A percentile compares a stretch with the other conserved stretches of the same genome.
phyloP scores from a whole-genome alignment of 768 basidiomycete species.

The Leccinum rimulosum region DNA sequence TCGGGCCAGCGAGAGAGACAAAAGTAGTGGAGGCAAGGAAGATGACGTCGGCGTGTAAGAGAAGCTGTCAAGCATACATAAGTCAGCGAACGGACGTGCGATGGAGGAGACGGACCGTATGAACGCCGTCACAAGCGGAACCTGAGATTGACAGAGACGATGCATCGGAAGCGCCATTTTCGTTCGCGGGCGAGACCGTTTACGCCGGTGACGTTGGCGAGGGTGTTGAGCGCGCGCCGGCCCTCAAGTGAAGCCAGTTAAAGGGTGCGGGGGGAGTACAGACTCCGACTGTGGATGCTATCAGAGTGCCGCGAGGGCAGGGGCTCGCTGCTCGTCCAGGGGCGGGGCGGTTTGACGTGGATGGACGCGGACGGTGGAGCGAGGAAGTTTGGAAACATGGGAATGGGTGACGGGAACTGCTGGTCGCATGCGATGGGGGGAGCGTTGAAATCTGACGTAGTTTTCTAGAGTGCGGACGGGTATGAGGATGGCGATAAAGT shows the following conservation, averaged over 20 bases:
- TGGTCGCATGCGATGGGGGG: conserved; percentile 22
- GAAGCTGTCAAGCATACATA: conserved; percentile 46
- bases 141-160: no score
- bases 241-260: conserved; percentile 86
- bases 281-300: conserved; percentile 36
- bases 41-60: conserved; percentile 79
- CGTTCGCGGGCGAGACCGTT: no score
- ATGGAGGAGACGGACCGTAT: conserved; percentile 49
- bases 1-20: conserved; percentile 3
- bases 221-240: conserved; percentile 72
- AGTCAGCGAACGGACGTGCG: background rate
- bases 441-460: conserved; percentile 39
- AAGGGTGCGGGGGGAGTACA: conserved; percentile 70
- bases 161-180: no score
- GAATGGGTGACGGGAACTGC: conserved; percentile 28
- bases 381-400: conserved; percentile 25
- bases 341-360: conserved; percentile 35
- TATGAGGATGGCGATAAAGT: conserved; percentile 76
- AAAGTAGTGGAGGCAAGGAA: conserved; percentile 47
- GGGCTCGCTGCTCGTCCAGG: conserved; percentile 23
- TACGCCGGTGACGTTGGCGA: conserved; percentile 32
- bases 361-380: conserved; percentile 29
- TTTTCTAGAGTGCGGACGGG: conserved; percentile 84
- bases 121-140: conserved; percentile 15
- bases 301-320: conserved; percentile 5